Conservation (phyloP, 768 basidiomycete species). For the Trametes villosa region DNA sequence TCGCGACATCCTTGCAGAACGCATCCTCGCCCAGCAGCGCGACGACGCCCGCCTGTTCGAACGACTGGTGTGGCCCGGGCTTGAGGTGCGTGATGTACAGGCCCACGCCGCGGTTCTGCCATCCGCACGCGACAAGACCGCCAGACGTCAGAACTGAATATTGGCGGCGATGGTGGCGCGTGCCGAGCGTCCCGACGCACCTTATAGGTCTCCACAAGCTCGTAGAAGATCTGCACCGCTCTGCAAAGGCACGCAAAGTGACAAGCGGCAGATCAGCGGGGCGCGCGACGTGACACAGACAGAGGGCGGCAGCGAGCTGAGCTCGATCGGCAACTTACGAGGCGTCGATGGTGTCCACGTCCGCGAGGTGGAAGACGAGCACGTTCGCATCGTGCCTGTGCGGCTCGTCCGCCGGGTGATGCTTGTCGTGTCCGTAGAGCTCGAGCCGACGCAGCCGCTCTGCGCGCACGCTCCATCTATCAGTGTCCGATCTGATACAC, state of each 20-base stretch:
- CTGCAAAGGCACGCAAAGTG: constrained; percentile 41
- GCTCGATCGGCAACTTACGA: constrained; percentile 59
- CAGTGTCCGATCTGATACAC: constrained; percentile 12
- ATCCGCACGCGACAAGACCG: neutral
- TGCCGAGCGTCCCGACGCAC: constrained; percentile 40
- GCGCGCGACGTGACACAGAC: neutral
- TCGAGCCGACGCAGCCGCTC: constrained; percentile 86
- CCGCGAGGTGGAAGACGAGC: constrained; percentile 91
- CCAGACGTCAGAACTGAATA: neutral
- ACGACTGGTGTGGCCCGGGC: constrained; percentile 38
- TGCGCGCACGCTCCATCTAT: constrained; percentile 33
- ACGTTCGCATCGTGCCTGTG: constrained; percentile 72
- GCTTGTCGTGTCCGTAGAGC: constrained; percentile 77
- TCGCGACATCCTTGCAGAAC: constrained; percentile 48
- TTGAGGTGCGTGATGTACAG: constrained; percentile 54
- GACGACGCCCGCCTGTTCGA: constrained; percentile 50
- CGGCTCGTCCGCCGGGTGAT: constrained; percentile 90
- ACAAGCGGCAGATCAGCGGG: neutral
- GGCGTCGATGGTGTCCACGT: constrained; percentile 90
- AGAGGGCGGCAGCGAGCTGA: neutral
- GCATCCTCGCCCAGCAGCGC: constrained; percentile 47
- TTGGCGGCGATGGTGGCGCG: neutral
- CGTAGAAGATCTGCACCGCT: constrained; percentile 82
- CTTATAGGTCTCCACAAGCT: constrained; percentile 78
- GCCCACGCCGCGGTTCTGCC: constrained; percentile 47